A percentile compares a stretch with the other conserved stretches of the same genome.
Conservation (phyloP, 192 early-diverging fungal genomes). For the Coemansia sp. region DNA sequence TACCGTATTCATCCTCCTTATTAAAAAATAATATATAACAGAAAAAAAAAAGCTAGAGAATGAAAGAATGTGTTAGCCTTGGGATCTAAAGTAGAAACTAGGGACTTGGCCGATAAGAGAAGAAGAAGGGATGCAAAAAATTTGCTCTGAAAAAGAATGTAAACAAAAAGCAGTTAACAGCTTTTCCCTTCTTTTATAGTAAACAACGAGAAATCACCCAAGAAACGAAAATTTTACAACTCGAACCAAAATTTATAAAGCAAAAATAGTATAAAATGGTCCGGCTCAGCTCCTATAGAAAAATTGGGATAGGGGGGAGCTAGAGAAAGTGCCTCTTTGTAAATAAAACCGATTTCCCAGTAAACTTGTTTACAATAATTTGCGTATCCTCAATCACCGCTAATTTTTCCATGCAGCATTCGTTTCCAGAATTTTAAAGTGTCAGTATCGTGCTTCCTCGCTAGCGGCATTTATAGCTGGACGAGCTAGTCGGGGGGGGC, state of each 20-base stretch:
- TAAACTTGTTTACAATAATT: no score
- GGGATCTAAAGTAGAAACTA: neutral
- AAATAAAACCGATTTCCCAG: no score
- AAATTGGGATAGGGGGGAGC: no score
- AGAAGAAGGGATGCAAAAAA: neutral
- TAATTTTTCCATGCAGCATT: no score
- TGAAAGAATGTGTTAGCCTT: neutral
- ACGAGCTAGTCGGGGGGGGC: no score
- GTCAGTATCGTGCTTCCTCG: no score
- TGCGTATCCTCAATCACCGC: no score
- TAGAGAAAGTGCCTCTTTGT: no score
- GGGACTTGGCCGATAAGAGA: neutral
- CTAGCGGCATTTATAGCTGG: no score
- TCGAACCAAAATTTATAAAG: constrained; percentile 3
- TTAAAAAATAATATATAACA: neutral
- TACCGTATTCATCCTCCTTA: constrained; percentile 23
- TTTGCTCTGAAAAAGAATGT: constrained; percentile 15
- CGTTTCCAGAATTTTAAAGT: no score
- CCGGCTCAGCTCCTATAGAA: constrained; percentile 6
- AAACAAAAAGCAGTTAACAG: constrained; percentile 30
- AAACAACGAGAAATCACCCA: neutral
- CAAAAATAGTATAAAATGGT: neutral
- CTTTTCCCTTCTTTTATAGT: constrained; percentile 3
- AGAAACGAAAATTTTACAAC: constrained; percentile 10
- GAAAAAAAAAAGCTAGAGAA: neutral